Evolutionary conservation across 305 asterid genomes (phyloP), one percentile per base, ranked within the genome.

Genomic region (Fraxinus floribunda): DNA sequence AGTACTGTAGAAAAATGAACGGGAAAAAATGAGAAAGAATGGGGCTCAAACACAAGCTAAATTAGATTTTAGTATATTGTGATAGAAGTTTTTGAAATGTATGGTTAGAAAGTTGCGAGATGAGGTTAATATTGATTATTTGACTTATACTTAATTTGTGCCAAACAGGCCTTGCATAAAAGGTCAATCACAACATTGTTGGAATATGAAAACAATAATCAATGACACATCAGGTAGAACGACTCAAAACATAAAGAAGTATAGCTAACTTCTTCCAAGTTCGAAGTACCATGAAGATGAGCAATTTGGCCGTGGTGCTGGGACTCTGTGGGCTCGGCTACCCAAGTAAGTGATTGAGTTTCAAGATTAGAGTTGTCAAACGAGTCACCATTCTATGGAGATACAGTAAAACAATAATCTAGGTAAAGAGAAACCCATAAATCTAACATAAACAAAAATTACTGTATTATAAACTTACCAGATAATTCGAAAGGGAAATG

Each of bases 401-500:
- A 62, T 62, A 62, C 3, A 79, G 3, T 15, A 7, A 29, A 15
- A 79, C 9, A 52, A 10, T 16, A 34, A 64, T 8, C 41, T 18
- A 15, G 24, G 39, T 16, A 30, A 66, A 64, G n/a, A 64, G 16
- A 64, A 64, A 64, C 29, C 34, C 73, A 64, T 5, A 55, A 55
- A 5, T 6, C 26, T 55, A n/a, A 60, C 18, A 7, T 15, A 34
- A 24, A 57, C 20, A 1, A 36, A 71, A 81, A 75, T 68, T 4
- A 80, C 78, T 0, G 29, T 32, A 24, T 2, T 24, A 26, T 5
- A 55, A 24, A 74, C 91, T 80, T 68, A 92, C 97, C 94, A 1
- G 88, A 82, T 13, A 91, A 6, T 0, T 89, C 88, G 35, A 83
- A 79, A 0, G 94, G 93, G 77, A 80, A 85, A 7, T 90, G 89